Base-by-base conservation (phyloP, 2,329 filamentous ascomycete species). In the Neonectria hederae region DNA sequence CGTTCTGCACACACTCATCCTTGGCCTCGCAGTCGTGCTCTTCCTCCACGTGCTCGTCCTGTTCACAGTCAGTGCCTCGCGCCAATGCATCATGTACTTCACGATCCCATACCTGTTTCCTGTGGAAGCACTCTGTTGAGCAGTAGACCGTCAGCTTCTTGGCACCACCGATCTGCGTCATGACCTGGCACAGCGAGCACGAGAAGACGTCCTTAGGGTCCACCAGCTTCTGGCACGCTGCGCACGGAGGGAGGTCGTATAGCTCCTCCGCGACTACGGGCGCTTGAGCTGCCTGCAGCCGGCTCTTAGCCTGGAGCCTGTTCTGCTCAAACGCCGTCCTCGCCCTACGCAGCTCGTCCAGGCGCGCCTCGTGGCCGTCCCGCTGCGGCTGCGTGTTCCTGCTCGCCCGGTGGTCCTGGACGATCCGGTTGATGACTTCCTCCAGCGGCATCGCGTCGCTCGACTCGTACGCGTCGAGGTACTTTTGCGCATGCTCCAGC, bases 291-390 rank as follows among this genome's bases (percentile, higher is more conserved):
- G 72, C 70, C 42, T 74, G 74, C 45, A 70, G 74, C 54, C 70
- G 78, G 70, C 72, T 74, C 75, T 78, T 80, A 74, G 70, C 77
- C 73, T 76, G 77, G 66, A 69, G 76, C 72, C 73, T 80, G 70
- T 78, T 78, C 69, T 81, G 83, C 70, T 84, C 83, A 76, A 83
- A 82, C 9, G 83, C 83, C 62, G 78, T 81, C 70, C 81, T 83
- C 28, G 83, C 84, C 61, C 83, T 77, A 19, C 78, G 78, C 4
- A 86, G 77, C 69, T 85, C 83, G 59, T 83, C 81, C 3, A 85
- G 73, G 10, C 82, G 79, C 56, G 69, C 71, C 59, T 69, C 68
- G 62, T 81, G 79, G 30, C 73, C 76, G 45, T 81, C 78, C 13
- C 82, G 79, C 45, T 80, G 77, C 2, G 76, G 75, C 60, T 78